Evolutionary conservation across 352 stramenopile species (phyloP).

Genomic region (Phytophthora rubi): DNA sequence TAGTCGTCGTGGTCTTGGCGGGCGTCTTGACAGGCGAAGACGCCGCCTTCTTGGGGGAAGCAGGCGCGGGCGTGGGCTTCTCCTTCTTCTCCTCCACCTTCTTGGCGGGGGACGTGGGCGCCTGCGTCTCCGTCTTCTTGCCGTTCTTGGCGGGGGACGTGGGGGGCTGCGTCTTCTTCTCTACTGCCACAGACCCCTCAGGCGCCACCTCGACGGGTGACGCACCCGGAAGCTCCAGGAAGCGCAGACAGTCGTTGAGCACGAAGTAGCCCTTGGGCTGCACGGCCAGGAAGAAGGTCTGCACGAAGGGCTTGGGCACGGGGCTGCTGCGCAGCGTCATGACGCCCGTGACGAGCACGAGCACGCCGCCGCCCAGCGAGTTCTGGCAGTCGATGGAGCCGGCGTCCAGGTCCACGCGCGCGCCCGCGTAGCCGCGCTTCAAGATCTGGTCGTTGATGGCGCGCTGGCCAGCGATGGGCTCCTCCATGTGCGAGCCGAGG

Average conservation of each 20-base stretch:
- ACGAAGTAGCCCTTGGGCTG: constrained; percentile 91
- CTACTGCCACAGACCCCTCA: constrained; percentile 11
- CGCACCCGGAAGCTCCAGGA: constrained; percentile 67
- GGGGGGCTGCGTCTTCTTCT: neutral
- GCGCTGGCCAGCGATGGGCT: constrained; percentile 74
- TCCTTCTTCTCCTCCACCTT: constrained; percentile 4
- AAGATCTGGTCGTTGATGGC: constrained; percentile 89
- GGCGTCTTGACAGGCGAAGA: constrained; percentile 27
- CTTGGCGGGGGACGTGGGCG: constrained; percentile 18
- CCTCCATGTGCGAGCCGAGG: constrained; percentile 81
- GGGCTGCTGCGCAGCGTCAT: constrained; percentile 73
- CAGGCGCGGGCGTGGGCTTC: constrained; percentile 4
- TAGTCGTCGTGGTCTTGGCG: constrained; percentile 20
- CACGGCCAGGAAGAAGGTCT: constrained; percentile 89
- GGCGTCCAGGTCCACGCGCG: constrained; percentile 80
- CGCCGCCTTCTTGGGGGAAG: constrained; percentile 40
- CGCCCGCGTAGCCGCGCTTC: constrained; percentile 74
- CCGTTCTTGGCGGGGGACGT: constrained; percentile 33
- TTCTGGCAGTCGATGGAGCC: constrained; percentile 89
- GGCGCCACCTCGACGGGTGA: constrained; percentile 19
- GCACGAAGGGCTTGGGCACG: constrained; percentile 79
- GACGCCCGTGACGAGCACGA: constrained; percentile 88
- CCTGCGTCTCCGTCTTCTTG: constrained; percentile 35
- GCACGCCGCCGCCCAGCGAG: constrained; percentile 70
- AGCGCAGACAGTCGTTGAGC: constrained; percentile 87